These are phyloP conservation scores for Arachnomyces sp. DNA, from an alignment of 2,329 filamentous ascomycete species.

Conservation along the genomic window DNA sequence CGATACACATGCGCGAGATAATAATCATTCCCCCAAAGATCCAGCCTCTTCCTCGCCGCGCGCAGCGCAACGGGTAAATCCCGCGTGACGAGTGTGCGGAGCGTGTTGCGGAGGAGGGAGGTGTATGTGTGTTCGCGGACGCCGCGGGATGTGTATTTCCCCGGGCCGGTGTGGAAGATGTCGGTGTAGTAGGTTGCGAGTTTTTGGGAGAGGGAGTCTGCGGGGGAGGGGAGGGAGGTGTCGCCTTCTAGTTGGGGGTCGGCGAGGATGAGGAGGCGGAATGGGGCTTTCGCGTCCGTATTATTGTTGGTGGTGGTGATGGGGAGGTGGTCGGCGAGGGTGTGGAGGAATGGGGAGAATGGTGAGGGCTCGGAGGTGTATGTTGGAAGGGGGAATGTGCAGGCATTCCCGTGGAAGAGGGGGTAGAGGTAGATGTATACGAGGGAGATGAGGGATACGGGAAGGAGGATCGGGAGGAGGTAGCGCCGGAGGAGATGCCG, in stretches of 20 bases:
- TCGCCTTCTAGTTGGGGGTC: constrained; percentile 94
- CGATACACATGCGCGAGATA: constrained; percentile 92
- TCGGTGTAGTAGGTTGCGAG: constrained; percentile 30
- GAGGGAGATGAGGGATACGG: constrained; percentile 61
- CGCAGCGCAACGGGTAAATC: constrained; percentile 62
- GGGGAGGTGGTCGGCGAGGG: constrained; percentile 29
- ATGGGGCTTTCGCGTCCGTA: constrained; percentile 51
- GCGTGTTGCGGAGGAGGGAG: constrained; percentile 15
- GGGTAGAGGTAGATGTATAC: constrained; percentile 85
- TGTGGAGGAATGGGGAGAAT: constrained; percentile 23
- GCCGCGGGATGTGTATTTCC: background rate
- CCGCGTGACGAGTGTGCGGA: constrained; percentile 44
- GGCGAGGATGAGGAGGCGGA: constrained; percentile 77
- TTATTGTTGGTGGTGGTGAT: constrained; percentile 8
- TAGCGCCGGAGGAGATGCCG: constrained; percentile 36
- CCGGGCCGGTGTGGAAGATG: constrained; percentile 9
- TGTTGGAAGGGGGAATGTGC: constrained; percentile 58
- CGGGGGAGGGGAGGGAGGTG: constrained; percentile 59
- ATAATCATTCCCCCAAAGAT: constrained; percentile 87
- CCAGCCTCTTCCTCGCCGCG: constrained; percentile 67
- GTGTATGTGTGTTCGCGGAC: constrained; percentile 13
- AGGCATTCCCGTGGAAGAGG: constrained; percentile 55
- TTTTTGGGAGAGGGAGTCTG: constrained; percentile 37
- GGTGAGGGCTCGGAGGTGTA: constrained; percentile 1
- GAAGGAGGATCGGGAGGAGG: constrained; percentile 45